Evolutionary conservation across 2,329 filamentous ascomycete genomes (phyloP), one percentile per base, ranked within the genome.

Genomic region (Fusarium sambucinum): DNA sequence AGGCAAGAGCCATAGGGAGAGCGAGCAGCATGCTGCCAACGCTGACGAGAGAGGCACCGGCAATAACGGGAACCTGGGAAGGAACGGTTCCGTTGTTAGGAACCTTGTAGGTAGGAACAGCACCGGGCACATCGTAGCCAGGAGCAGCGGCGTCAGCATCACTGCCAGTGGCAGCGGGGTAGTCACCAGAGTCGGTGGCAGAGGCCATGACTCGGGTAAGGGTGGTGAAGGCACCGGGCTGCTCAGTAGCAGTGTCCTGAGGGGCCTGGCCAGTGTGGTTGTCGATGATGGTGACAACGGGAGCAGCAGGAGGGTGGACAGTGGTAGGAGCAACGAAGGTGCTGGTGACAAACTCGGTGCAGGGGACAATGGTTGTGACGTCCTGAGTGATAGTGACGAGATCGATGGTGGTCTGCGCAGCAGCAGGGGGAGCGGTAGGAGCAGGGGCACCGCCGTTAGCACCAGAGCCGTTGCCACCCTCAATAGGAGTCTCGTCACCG

Each of bases 291-390:
- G 71, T 73, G 42, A 71, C 55, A 27, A 55, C 60, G 30, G 61
- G 52, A 6, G 61, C 47, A 13, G 46, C 48, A 25, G 70, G 52
- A 23, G 21, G 29, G 23, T 56, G 50, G 16, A 59, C 41, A 32
- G 47, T 66, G 38, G 70, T 61, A 4, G 71, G 72, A 40, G 63
- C 62, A 19, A 66, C 63, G 42, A 71, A 68, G 29, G 66, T 73
- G 63, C 66, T 73, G 55, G 63, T 73, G 23, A 65, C 62, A 30
- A 71, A 69, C 64, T 65, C 42, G 12, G 64, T 65, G 60, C 71
- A 73, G n/a, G 71, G 71, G 30, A 71, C 62, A 17, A 73, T 59
- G 29, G 71, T 73, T 45, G 64, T 70, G n/a, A 73, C 62, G 13
- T 71, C 71, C 50, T 72, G 64, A 17, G 71, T 73, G 40, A 73